These are phyloP conservation scores for Penicillium sp. DNA, from an alignment of 2,329 filamentous ascomycete species.

Conservation along the genomic window DNA sequence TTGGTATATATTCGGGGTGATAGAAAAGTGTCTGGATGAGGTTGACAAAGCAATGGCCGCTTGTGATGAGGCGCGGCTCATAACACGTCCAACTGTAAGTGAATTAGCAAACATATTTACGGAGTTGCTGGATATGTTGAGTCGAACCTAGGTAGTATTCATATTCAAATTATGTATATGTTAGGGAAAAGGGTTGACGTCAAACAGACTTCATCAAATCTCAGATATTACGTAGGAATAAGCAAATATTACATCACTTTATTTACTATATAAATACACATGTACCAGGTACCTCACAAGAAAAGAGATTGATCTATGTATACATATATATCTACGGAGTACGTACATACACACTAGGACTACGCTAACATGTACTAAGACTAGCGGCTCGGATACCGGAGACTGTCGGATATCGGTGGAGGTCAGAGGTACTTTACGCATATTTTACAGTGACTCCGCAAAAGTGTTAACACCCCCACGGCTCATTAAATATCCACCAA, in stretches of 20 bases:
- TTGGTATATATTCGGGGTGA: constrained; percentile 17
- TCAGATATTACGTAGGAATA: not conserved
- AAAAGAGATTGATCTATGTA: too few relatives aligned
- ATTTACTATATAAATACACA: too few relatives aligned
- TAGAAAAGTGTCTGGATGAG: constrained; percentile 21
- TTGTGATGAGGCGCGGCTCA: constrained; percentile 6
- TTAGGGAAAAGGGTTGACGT: constrained; percentile 19
- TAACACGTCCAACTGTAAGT: constrained; percentile 2
- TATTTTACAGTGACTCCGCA: too few relatives aligned
- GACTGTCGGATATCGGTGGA: not conserved
- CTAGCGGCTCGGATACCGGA: not conserved
- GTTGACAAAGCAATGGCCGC: constrained; percentile 10
- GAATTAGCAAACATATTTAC: constrained; percentile 14
- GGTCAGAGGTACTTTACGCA: not conserved
- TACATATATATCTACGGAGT: too few relatives aligned
- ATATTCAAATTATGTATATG: not conserved
- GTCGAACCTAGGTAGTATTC: not conserved
- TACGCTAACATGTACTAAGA: not conserved
- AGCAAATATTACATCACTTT: not conserved
- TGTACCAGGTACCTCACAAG: too few relatives aligned
- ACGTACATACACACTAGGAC: too few relatives aligned
- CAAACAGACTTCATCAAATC: constrained; percentile 18
- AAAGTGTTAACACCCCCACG: too few relatives aligned
- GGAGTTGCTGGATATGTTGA: not conserved
- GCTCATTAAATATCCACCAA: too few relatives aligned